These are phyloP conservation scores for Hypoxylon sp. DNA, from an alignment of 2,329 filamentous ascomycete genomes.

Conservation along the genomic window DNA sequence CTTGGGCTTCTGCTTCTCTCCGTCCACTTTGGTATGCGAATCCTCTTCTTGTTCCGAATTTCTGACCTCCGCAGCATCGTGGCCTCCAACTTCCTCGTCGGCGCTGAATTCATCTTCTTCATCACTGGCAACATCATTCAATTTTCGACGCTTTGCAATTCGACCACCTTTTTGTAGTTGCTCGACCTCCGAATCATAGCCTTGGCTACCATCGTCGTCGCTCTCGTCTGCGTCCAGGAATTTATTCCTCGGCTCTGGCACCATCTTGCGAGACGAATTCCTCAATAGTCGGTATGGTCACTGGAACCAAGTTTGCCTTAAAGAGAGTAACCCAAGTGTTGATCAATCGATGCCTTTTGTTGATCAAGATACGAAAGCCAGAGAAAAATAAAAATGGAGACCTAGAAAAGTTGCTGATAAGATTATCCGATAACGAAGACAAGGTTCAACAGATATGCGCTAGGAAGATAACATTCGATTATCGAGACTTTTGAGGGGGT, in stretches of 20 bases:
- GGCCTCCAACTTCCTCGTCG: slow-evolving; percentile 53
- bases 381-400: slow-evolving; percentile 37
- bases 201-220: slow-evolving; percentile 70
- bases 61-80: slow-evolving; percentile 40
- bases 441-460: slow-evolving; percentile 1
- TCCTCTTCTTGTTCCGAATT: slow-evolving; percentile 45
- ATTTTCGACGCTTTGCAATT: slow-evolving; percentile 67
- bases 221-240: slow-evolving; percentile 76
- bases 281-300: not conserved
- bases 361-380: not conserved
- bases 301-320: not conserved
- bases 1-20: slow-evolving; percentile 46
- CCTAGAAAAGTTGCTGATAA: slow-evolving; percentile 23
- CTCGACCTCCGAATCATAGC: slow-evolving; percentile 77
- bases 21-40: slow-evolving; percentile 47
- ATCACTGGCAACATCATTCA: slow-evolving; percentile 49
- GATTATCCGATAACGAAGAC: slow-evolving; percentile 21
- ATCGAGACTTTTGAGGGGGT: slow-evolving; percentile 39
- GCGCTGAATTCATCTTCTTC: slow-evolving; percentile 54
- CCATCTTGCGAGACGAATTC: slow-evolving; percentile 63
- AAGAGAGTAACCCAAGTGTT: not conserved
- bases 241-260: slow-evolving; percentile 78
- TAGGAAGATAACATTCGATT: not conserved
- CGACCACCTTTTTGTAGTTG: slow-evolving; percentile 76
- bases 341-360: slow-evolving; percentile 8